Evolutionary conservation across 306 rosid species (phyloP), one percentile per base, ranked within the genome.

Genomic region (Rubus parviflorus): DNA sequence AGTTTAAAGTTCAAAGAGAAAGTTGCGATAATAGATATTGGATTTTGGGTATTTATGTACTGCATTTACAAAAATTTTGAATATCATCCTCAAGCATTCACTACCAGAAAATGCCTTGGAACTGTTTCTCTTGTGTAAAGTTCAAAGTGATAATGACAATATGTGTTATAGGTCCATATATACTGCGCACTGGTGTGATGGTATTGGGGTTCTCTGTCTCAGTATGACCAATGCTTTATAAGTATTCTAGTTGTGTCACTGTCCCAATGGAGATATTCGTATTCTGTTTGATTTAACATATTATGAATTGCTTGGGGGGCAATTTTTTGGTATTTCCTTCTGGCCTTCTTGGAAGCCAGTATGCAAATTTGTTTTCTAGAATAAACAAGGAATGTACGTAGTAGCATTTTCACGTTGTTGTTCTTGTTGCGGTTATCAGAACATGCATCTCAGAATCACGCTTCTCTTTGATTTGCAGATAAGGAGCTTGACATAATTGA

Each of bases 401-500:
- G 12, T 12, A 45, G 1, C 48, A 25, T 10, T 8, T 40, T 38
- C 25, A 16, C 45, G 38, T 15, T 38, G 17, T 65, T 58, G n/a
- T 35, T 62, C n/a, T 40, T 19, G 14, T 19, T 8, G 7, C 23
- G 17, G 46, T 10, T 52, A 35, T 17, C 8, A n/a, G 38, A 72
- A n/a, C 75, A 0, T 37, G 9, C 52, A 6, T 67, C 25, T n/a
- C 60, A 17, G 23, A 53, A 53, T 53, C 54, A 45, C 22, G 19
- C 40, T 13, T 61, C 52, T 78, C 63, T 72, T 64, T 79, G 68
- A 76, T 41, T 76, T 74, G 76, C 91, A 95, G 97, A 95, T 63
- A 95, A 86, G 89, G 98, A 90, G 85, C 96, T 95, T 0, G 98
- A 92, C 81, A 75, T 95, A 74, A 89, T 95, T 43, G 98, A 95